Evolutionary conservation across 2,329 filamentous ascomycete genomes (phyloP), one percentile per base, ranked within the genome.

Genomic region (Ophiostoma ulmi): DNA sequence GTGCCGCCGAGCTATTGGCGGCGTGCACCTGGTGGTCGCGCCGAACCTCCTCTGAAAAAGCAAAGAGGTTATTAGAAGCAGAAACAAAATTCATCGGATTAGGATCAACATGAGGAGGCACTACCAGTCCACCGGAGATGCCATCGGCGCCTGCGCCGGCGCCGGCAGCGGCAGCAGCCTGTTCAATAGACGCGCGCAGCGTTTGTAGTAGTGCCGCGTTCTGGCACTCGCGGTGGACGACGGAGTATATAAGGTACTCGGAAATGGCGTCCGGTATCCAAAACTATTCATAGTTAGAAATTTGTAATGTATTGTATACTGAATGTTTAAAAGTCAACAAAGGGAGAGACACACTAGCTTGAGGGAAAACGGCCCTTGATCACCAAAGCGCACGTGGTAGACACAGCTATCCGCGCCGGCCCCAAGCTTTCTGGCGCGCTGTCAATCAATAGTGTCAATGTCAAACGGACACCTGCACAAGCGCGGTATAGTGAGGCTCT

Each of bases 191-290:
- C 22, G 70, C 58, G 39, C 58, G 70, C 61, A 71, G 41, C 58
- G 69, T 58, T 22, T 71, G 70, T 3, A 71, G 36, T 5, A 71
- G 67, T 4, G 70, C 70, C 17, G 70, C 67, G 35, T 71, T 71
- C 5, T 69, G 67, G 70, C 67, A 71, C 61, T 71, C 67, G 70
- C 70, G 70, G 17, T 71, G 70, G 70, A 71, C 39, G 67, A 41
- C 70, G 17, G 67, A 71, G 67, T 71, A 71, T 3, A 1, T 22
- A 41, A 39, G 66, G 41, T 52, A 55, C 39, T 26, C 31, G 38
- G 7, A 7, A 31, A 35, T 13, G 8, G 13, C 5, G 22, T 61
- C 55, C 17, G 55, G 26, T 7, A 35, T 35, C 55, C 55, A 35
- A 22, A 61, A 61, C 55, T 61, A 13, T 35, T 6, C 35, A 6